Percentiles rank a stretch among this genome's conserved stretches.
These are phyloP conservation scores for Xylariaceae sp. DNA, from an alignment of 2,329 filamentous ascomycete genomes.

Conservation along the genomic window DNA sequence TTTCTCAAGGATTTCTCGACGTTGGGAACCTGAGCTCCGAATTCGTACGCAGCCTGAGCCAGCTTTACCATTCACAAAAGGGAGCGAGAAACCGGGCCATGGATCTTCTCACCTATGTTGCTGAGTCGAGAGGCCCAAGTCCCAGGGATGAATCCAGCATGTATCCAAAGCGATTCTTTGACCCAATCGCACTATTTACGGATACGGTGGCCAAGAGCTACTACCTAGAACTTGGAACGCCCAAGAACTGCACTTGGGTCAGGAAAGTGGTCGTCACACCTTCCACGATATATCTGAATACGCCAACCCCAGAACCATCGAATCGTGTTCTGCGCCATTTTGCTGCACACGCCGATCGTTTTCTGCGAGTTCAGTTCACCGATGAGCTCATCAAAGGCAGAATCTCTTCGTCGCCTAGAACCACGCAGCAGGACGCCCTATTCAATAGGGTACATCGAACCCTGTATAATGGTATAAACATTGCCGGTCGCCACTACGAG, in stretches of 20 bases:
- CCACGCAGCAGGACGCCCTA: slow-evolving; percentile 58
- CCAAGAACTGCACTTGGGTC: slow-evolving; percentile 67
- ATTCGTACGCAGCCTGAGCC: slow-evolving; percentile 60
- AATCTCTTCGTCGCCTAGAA: slow-evolving; percentile 51
- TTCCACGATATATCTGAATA: slow-evolving; percentile 71
- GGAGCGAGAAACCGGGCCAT: slow-evolving; percentile 46
- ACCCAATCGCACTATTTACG: slow-evolving; percentile 69
- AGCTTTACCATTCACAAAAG: slow-evolving; percentile 33
- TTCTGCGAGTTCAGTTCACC: slow-evolving; percentile 82
- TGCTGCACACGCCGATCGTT: slow-evolving; percentile 63
- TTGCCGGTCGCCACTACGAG: slow-evolving; percentile 77
- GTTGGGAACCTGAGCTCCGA: slow-evolving; percentile 65
- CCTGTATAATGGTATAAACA: slow-evolving; percentile 69
- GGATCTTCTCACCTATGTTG: slow-evolving; percentile 68
- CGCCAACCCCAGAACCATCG: slow-evolving; percentile 76
- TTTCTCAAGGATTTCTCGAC: slow-evolving; percentile 72
- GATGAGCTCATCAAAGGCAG: slow-evolving; percentile 66
- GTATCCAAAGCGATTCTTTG: slow-evolving; percentile 53
- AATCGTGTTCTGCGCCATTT: slow-evolving; percentile 81
- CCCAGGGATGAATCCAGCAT: slow-evolving; percentile 11
- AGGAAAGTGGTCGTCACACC: slow-evolving; percentile 78
- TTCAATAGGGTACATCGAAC: slow-evolving; percentile 69
- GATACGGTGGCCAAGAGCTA: slow-evolving; percentile 46
- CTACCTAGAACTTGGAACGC: slow-evolving; percentile 49
- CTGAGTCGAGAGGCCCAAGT: slow-evolving; percentile 38